These are phyloP conservation scores for Dactylellina cionopaga DNA, from an alignment of 2,329 filamentous ascomycete species.

Conservation along the genomic window DNA sequence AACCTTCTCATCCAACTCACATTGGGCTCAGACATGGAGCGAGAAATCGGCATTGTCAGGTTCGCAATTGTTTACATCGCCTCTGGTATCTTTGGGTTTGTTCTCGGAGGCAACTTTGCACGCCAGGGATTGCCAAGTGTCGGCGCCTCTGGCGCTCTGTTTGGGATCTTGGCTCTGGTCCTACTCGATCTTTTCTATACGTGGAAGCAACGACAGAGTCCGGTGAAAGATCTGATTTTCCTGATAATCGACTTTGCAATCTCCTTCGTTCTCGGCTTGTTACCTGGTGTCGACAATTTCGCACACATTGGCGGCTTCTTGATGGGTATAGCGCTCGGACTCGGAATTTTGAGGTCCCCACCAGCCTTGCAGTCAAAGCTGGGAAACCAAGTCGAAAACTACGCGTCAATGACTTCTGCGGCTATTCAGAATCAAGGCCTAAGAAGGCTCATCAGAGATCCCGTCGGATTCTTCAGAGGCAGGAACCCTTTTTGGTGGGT, in stretches of 20 bases:
- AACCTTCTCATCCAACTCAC: constrained; percentile 92
- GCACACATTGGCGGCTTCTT: constrained; percentile 95
- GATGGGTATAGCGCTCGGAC: constrained; percentile 86
- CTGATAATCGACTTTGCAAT: constrained; percentile 86
- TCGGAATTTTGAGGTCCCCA: constrained; percentile 89
- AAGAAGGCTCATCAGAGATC: constrained; percentile 68
- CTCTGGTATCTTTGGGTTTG: constrained; percentile 93
- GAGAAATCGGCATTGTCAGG: constrained; percentile 84
- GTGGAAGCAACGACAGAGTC: constrained; percentile 81
- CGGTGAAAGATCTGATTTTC: constrained; percentile 85
- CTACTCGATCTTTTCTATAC: constrained; percentile 92
- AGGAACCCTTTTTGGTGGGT: constrained; percentile 95
- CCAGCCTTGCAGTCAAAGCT: constrained; percentile 79
- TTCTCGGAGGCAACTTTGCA: constrained; percentile 93
- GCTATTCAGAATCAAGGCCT: constrained; percentile 58
- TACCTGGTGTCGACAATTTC: constrained; percentile 96
- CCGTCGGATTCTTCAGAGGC: constrained; percentile 85
- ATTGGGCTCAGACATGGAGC: constrained; percentile 90
- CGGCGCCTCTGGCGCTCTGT: constrained; percentile 88
- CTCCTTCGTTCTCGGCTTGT: constrained; percentile 87
- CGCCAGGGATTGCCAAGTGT: constrained; percentile 70
- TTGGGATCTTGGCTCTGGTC: constrained; percentile 88
- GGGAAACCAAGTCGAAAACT: constrained; percentile 74
- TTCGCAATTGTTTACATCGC: constrained; percentile 91
- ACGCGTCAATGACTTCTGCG: constrained; percentile 72